Percentiles rank a stretch among this genome's conserved stretches.
Evolutionary conservation across 2,329 filamentous ascomycete species (phyloP).

Genomic region (Dichotomopilus funicola): DNA sequence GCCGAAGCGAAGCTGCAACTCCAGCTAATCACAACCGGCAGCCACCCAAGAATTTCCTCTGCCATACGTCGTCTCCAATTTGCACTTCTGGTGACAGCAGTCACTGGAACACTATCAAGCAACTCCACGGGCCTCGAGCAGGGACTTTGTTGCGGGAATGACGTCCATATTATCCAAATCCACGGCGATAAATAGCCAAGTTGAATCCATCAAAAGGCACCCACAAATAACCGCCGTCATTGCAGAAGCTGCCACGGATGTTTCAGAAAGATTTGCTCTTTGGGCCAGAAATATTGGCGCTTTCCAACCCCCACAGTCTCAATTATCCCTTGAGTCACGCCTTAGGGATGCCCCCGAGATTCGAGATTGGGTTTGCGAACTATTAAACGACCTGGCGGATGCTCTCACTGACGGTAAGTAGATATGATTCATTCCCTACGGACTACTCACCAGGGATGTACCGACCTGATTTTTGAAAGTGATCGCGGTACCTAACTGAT

Average conservation of each 20-base stretch:
- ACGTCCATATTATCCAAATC: not conserved
- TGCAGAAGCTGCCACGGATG: not conserved
- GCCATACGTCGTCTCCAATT: no score
- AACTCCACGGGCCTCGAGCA: no score
- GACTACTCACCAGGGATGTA: no score
- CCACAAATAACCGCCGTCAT: not conserved
- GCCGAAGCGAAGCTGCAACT: no score
- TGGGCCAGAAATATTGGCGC: slow-evolving; percentile 12
- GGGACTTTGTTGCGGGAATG: not conserved
- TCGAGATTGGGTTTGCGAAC: not conserved
- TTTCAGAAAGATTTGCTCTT: slow-evolving; percentile 9
- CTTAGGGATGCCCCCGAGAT: not conserved
- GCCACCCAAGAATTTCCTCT: no score
- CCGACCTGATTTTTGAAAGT: not conserved
- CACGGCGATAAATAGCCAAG: not conserved
- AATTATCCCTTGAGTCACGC: slow-evolving; percentile 2
- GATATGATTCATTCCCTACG: not conserved
- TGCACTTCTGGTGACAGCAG: no score
- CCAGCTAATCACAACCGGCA: no score
- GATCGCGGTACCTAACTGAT: not conserved
- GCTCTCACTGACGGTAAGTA: not conserved
- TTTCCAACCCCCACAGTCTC: not conserved
- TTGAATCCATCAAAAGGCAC: not conserved
- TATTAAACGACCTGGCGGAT: not conserved
- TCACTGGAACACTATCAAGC: no score